Base-by-base conservation (phyloP, 345 rosid genomes). In the Sisymbrium altissimum region DNA sequence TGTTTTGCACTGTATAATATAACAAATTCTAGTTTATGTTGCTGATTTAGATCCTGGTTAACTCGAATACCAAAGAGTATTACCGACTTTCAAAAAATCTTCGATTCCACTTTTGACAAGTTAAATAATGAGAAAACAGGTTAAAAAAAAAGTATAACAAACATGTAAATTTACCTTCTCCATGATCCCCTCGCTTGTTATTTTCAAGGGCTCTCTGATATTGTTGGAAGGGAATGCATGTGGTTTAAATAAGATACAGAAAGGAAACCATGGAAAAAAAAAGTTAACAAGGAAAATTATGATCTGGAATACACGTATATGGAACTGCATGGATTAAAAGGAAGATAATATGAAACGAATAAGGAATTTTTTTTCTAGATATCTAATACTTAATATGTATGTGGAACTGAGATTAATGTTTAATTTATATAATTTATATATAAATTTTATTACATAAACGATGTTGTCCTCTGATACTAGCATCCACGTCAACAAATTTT, bases 151-250 rank as follows among this genome's bases (percentile, higher is more conserved):
- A 27, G 19, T n/a, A n/a, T 48, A 30, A 27, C 3, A 71, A 60
- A 61, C 18, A 70, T 13, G 40, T 39, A 55, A 23, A 25, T 12
- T 32, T 50, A 74, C 79, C 73, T 50, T 50, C 73, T 30, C 46
- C 73, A 66, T 49, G 11, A 40, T 25, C 27, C 15, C 6, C 53
- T 38, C 29, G 60, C 61, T 66, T 57, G 25, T 36, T 11, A 11
- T 46, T 38, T 27, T 57, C 38, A 33, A n/a, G 43, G 29, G 19
- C 9, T 67, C 8, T 66, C 3, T 18, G 62, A 14, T 58, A 18
- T 46, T 67, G 33, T 48, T 19, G 35, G 21, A 40, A 59, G 38
- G 8, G 55, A 32, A 67, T 61, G n/a, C 13, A 30, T 48, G 12
- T 27, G 67, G 45, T 59, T 41, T 74, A 58, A 6, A 66, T 66